These are phyloP conservation scores for Mycena haematopus DNA, from an alignment of 768 basidiomycete genomes.

Conservation along the genomic window DNA sequence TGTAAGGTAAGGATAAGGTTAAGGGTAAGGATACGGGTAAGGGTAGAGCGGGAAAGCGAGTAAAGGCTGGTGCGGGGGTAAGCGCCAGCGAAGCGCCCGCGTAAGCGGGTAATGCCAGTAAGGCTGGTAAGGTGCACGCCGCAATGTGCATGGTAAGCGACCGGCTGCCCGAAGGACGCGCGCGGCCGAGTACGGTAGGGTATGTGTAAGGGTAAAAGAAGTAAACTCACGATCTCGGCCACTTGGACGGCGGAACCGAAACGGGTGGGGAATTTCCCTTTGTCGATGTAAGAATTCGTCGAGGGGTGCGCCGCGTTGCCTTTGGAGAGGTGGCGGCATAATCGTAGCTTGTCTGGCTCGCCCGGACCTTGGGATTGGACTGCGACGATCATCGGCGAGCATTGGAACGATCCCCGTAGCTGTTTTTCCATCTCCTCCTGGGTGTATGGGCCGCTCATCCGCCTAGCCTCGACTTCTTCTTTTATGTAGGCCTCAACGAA, in stretches of 20 bases:
- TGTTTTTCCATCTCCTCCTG: slow-evolving; percentile 30
- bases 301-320: slow-evolving; percentile 6
- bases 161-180: not conserved
- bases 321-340: slow-evolving; percentile 32
- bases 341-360: slow-evolving; percentile 25
- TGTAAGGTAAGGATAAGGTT: not conserved
- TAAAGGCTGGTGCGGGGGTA: too few relatives aligned
- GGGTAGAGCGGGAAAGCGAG: not conserved
- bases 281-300: slow-evolving; percentile 26
- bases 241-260: slow-evolving; percentile 22
- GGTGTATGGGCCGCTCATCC: slow-evolving; percentile 29
- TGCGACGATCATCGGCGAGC: slow-evolving; percentile 30
- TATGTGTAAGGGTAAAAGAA: not conserved
- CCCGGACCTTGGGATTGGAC: slow-evolving; percentile 26
- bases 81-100: too few relatives aligned
- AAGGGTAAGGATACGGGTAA: not conserved
- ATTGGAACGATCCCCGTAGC: slow-evolving; percentile 25
- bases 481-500: slow-evolving; percentile 23
- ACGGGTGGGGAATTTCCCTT: slow-evolving; percentile 27
- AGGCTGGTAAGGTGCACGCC: too few relatives aligned
- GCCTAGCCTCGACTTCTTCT: slow-evolving; percentile 22
- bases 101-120: too few relatives aligned
- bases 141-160: too few relatives aligned
- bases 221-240: slow-evolving; percentile 29
- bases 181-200: too few relatives aligned